Evolutionary conservation across 768 basidiomycete species (phyloP).

Genomic region (Boletus vinaceobasis): DNA sequence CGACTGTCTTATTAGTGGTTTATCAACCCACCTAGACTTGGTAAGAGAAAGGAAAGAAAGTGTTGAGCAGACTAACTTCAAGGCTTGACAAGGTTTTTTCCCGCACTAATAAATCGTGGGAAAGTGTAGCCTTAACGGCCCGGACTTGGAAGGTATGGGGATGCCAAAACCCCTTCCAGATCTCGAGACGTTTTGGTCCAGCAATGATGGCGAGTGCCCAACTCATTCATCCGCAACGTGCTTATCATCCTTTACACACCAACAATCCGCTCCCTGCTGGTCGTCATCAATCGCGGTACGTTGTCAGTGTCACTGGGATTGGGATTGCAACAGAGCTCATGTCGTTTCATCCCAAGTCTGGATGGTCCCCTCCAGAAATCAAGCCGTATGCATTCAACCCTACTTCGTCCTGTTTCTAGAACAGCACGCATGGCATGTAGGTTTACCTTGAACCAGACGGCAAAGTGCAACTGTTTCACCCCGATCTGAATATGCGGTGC

Average conservation of each 20-base stretch:
- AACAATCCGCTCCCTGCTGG: too few relatives aligned
- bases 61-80: too few relatives aligned
- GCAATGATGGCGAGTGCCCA: conserved; percentile 44
- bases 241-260: too few relatives aligned
- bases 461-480: conserved; percentile 73
- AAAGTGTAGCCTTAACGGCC: too few relatives aligned
- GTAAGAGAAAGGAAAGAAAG: too few relatives aligned
- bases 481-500: conserved; percentile 81
- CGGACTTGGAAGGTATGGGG: too few relatives aligned
- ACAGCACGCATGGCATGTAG: conserved; percentile 44
- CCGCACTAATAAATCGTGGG: too few relatives aligned
- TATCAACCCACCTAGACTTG: too few relatives aligned
- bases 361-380: conserved; percentile 73
- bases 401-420: conserved; percentile 53
- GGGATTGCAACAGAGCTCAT: conserved; percentile 19
- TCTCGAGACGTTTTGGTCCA: conserved; percentile 50
- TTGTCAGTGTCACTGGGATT: not conserved
- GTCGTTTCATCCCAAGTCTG: conserved; percentile 56
- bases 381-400: conserved; percentile 70
- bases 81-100: too few relatives aligned
- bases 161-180: conserved; percentile 50
- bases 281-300: not conserved
- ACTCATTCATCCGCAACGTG: not conserved
- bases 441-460: conserved; percentile 72
- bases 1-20: too few relatives aligned